Base-by-base conservation (phyloP, 805 yeast genomes). In the Suhomyces xylopsoci region DNA sequence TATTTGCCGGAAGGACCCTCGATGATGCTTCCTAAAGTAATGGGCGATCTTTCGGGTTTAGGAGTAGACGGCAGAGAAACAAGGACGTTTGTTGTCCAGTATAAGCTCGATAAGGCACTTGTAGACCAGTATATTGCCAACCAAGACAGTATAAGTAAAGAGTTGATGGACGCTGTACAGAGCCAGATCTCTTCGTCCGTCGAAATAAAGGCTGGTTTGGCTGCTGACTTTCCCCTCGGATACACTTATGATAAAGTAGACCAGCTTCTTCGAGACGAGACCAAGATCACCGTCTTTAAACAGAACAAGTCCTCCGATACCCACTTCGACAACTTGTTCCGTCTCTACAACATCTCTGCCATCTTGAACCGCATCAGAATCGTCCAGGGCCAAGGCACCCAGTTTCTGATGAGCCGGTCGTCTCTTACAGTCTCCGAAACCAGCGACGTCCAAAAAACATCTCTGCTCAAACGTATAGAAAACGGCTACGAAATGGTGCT, bases 161-260 rank as follows among this genome's bases (percentile, higher is more conserved):
- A 48, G 5, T 7, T 52, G 2, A 55, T 64, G 7, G 40, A 41
- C 7, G 45, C 44, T 6, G 46, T 69, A 7, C 38, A 54, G 17
- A 22, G 55, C 4, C 55, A 58, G 22, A 60, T 74, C 7, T 38
- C 56, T 0, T 43, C 52, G 1, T 50, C 65, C 5, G 55, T 59
- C 4, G 45, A 52, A 6, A 59, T 74, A 6, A 65, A 61, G 49
- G 62, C 66, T 40, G 67, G 58, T 48, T 55, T 40, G 7, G 73
- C 63, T 1, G 45, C 48, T 3, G 66, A 68, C 50, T 69, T 71
- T 49, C 78, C 78, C 4, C 52, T 59, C 28, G 65, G 65, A 14
- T 74, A 80, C 44, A 85, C 93, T 5, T 92, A 92, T 65, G 68
- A 74, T 0, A 72, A 80, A 14, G 94, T 89, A 0, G 84, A 87